Evolutionary conservation across 2,329 filamentous ascomycete genomes (phyloP).

Genomic region (Trichoderma endophyticum): DNA sequence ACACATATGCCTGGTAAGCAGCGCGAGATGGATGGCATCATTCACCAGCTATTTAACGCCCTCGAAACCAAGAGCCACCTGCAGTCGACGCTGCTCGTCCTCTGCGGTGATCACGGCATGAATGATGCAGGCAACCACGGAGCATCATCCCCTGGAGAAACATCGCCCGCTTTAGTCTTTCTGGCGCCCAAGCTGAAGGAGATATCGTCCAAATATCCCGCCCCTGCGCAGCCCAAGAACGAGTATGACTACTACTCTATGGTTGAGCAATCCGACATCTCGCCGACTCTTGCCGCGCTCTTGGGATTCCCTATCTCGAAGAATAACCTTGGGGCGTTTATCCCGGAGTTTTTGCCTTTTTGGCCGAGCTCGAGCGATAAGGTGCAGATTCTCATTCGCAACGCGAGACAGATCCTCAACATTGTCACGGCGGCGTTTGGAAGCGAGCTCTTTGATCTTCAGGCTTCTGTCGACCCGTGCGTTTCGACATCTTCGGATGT

Average conservation of each 20-base stretch:
- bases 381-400: constrained; percentile 68
- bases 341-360: constrained; percentile 72
- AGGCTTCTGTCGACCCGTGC: constrained; percentile 36
- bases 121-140: constrained; percentile 97
- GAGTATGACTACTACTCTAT: constrained; percentile 81
- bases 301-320: constrained; percentile 83
- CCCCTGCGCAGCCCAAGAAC: constrained; percentile 57
- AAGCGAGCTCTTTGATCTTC: constrained; percentile 39
- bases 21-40: constrained; percentile 84
- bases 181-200: constrained; percentile 75
- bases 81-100: constrained; percentile 72
- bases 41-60: constrained; percentile 70
- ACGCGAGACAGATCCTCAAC: constrained; percentile 74
- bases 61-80: constrained; percentile 71
- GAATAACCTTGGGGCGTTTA: constrained; percentile 87
- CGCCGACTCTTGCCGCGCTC: constrained; percentile 81
- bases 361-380: constrained; percentile 59
- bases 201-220: constrained; percentile 43
- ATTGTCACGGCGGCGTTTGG: constrained; percentile 74
- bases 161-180: constrained; percentile 87
- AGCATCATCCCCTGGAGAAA: constrained; percentile 89
- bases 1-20: constrained; percentile 93
- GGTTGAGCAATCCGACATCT: constrained; percentile 93
- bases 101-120: constrained; percentile 98
- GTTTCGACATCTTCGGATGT: constrained; percentile 39